Evolutionary conservation across 1,139 yeast species (phyloP).

Genomic region (Scheffersomyces stambukii): DNA sequence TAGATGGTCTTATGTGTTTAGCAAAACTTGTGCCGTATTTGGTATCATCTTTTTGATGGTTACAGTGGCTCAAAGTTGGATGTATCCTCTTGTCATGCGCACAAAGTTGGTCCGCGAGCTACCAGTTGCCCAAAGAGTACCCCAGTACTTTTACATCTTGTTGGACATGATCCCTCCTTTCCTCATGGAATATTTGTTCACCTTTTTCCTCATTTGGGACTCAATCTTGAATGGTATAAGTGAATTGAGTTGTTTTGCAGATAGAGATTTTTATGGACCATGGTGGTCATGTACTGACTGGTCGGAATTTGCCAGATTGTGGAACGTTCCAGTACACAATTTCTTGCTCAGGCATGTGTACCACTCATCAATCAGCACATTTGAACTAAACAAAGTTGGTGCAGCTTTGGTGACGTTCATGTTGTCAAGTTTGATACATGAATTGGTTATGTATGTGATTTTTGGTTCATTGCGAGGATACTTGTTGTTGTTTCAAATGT

Average conservation of each 20-base stretch:
- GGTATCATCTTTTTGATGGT: conserved; percentile 86
- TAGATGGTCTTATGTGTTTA: conserved; percentile 66
- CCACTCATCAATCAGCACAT: conserved; percentile 80
- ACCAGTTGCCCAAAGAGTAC: conserved; percentile 40
- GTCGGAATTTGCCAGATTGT: conserved; percentile 89
- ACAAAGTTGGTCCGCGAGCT: conserved; percentile 53
- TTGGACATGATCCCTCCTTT: conserved; percentile 81
- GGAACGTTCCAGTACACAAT: conserved; percentile 96
- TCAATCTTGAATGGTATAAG: conserved; percentile 85
- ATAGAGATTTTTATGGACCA: conserved; percentile 87
- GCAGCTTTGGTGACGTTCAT: conserved; percentile 83
- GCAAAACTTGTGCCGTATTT: conserved; percentile 72
- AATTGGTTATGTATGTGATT: conserved; percentile 85
- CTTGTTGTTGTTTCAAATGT: conserved; percentile 76
- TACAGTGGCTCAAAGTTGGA: conserved; percentile 68
- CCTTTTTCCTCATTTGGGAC: conserved; percentile 92
- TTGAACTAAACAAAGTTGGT: conserved; percentile 56
- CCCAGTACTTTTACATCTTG: conserved; percentile 56
- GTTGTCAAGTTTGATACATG: conserved; percentile 81
- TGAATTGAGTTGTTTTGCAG: conserved; percentile 81
- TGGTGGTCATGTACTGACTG: conserved; percentile 98
- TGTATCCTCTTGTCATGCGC: conserved; percentile 71
- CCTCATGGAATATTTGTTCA: conserved; percentile 65
- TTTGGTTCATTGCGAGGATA: conserved; percentile 81
- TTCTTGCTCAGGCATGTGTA: conserved; percentile 90